Evolutionary conservation across 805 yeast genomes (phyloP).

Genomic region (Sporopachydermia lactativora): DNA sequence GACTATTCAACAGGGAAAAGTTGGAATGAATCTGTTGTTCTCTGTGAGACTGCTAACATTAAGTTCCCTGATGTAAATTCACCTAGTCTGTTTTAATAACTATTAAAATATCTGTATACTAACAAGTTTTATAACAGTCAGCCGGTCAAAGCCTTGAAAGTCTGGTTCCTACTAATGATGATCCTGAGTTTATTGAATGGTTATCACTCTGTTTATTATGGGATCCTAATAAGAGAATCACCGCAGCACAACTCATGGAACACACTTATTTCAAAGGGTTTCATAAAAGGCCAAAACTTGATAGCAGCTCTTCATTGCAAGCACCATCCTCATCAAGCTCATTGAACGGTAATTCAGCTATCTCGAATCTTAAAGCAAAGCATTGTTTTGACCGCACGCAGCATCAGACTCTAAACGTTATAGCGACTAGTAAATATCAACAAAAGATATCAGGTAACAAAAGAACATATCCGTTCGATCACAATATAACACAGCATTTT

Average conservation of each 20-base stretch:
- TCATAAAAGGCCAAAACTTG: too few species aligned
- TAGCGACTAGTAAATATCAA: too few species aligned
- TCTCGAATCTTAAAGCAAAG: background rate
- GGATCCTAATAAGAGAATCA: slow-evolving; percentile 42
- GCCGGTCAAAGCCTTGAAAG: slow-evolving; percentile 22
- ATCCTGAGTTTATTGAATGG: slow-evolving; percentile 12
- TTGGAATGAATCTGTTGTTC: background rate
- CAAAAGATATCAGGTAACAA: slow-evolving; percentile 1
- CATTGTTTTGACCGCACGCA: background rate
- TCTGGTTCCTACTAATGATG: slow-evolving; percentile 31
- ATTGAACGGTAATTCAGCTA: background rate
- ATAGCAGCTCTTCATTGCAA: background rate
- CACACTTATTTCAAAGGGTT: slow-evolving; percentile 7
- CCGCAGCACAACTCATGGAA: slow-evolving; percentile 9
- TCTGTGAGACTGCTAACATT: background rate
- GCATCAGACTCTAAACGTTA: too few species aligned
- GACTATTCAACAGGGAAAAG: background rate
- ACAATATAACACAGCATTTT: background rate
- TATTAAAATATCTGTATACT: too few species aligned
- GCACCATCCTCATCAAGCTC: background rate
- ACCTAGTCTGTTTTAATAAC: too few species aligned
- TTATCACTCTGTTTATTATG: slow-evolving; percentile 41
- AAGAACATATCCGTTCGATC: background rate
- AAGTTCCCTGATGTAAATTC: background rate
- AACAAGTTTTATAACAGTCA: background rate